Conservation (phyloP, 306 rosid species). For the Elaeagnus macrophylla region DNA sequence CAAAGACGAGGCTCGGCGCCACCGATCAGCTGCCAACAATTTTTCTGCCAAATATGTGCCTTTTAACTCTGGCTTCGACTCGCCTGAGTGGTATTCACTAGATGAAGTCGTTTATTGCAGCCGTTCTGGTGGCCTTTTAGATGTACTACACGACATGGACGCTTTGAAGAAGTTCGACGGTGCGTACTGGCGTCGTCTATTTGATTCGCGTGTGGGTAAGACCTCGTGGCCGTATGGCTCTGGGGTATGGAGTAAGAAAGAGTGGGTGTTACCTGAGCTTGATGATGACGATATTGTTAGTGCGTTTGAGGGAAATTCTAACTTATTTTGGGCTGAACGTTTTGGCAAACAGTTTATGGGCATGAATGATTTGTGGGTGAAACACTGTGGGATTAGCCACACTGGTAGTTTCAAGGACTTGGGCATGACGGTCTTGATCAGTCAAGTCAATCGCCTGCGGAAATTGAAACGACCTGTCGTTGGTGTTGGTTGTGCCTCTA, state of each 20-base stretch:
- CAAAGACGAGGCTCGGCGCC: constrained; percentile 64
- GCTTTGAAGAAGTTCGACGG: constrained; percentile 52
- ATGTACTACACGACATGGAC: constrained; percentile 66
- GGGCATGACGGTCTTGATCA: constrained; percentile 74
- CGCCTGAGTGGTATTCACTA: constrained; percentile 61
- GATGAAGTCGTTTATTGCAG: constrained; percentile 83
- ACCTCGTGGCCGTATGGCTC: constrained; percentile 90
- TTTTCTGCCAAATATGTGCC: constrained; percentile 76
- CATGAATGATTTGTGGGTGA: constrained; percentile 85
- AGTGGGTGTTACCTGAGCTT: constrained; percentile 82
- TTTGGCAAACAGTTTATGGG: constrained; percentile 65
- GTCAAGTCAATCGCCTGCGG: constrained; percentile 68
- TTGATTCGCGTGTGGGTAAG: constrained; percentile 83
- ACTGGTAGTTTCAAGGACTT: constrained; percentile 73
- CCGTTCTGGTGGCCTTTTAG: constrained; percentile 66
- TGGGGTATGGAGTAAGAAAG: constrained; percentile 88
- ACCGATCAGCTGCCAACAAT: constrained; percentile 15
- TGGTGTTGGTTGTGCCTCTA: constrained; percentile 78
- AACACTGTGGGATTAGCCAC: constrained; percentile 74
- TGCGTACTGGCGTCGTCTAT: constrained; percentile 62
- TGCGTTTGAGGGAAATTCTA: constrained; percentile 77
- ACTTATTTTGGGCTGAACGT: constrained; percentile 84
- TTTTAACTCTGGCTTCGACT: constrained; percentile 35
- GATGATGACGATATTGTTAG: constrained; percentile 56
- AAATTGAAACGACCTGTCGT: constrained; percentile 49